Conservation (phyloP, 2,329 filamentous ascomycete species). For the Scopulariopsis brevicaulis region DNA sequence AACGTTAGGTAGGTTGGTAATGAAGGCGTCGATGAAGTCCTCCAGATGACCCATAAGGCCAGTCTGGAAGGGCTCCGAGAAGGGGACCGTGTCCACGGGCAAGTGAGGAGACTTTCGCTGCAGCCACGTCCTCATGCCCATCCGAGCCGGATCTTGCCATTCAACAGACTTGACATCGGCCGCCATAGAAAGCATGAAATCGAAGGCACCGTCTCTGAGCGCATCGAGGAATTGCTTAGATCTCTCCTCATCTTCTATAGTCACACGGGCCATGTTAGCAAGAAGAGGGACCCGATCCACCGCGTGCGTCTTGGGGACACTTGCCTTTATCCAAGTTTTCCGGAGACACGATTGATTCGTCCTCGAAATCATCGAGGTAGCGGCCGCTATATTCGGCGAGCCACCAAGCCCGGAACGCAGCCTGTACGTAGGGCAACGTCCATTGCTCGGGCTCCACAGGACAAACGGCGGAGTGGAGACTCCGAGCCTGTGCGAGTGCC, state of each 20-base stretch:
- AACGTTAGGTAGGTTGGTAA: conserved; percentile 89
- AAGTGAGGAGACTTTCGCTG: conserved; percentile 68
- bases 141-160: conserved; percentile 80
- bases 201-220: conserved; percentile 80
- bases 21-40: conserved; percentile 80
- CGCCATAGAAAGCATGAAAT: conserved; percentile 79
- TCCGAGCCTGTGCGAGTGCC: conserved; percentile 56
- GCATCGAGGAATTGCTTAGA: conserved; percentile 64
- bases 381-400: conserved; percentile 85
- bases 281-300: conserved; percentile 4
- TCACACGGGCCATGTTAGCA: conserved; percentile 10
- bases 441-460: conserved; percentile 58
- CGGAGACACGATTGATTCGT: conserved; percentile 41
- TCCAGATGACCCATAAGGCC: conserved; percentile 74
- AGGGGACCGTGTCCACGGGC: conserved; percentile 53
- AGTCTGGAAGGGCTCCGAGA: conserved; percentile 60
- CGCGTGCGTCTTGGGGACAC: conserved; percentile 2
- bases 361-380: conserved; percentile 63
- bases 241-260: conserved; percentile 56
- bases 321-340: conserved; percentile 51
- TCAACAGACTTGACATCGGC: conserved; percentile 70
- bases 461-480: conserved; percentile 58
- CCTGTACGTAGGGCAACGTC: conserved; percentile 64
- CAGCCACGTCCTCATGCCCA: conserved; percentile 70
- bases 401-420: conserved; percentile 76